Base-by-base conservation (phyloP, 148 eudicot species). In the Vaccinium darrowii region DNA sequence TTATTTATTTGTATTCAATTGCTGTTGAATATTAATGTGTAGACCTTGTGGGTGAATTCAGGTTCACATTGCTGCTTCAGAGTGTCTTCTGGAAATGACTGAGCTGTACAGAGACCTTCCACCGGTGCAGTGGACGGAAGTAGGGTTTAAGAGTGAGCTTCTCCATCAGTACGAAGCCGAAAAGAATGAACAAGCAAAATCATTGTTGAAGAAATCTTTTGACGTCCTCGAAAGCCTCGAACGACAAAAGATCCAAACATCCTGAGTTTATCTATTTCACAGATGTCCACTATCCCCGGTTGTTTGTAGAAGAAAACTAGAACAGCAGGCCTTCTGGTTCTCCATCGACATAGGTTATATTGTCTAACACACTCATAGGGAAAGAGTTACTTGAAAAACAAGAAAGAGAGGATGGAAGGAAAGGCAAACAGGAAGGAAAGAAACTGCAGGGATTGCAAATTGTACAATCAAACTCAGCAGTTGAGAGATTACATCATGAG, bases 31-130 rank as follows among this genome's bases (percentile, higher is more conserved):
- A 78, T 78, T 11, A 51, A 78, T 36, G 12, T 53, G 11, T 27
- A 78, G 49, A 27, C 25, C 52, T 27, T 82, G 30, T 71, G 18
- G 36, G 13, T 49, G 75, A 74, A 76, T 82, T 71, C 84, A 91
- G 98, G 98, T 96, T 52, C 98, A 96, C 86, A 81, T 93, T 60
- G 92, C 91, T 33, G 96, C 96, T 62, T 88, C 95, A 49, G 98
- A 96, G 86, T 93, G 96, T 88, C 91, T 96, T 81, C 88, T 92
- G 84, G 92, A 90, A 90, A 76, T 96, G 75, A 81, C 91, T 1
- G 91, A 90, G 52, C 85, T 91, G 53, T 86, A 84, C 84, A 87
- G 78, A 82, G 83, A 86, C 47, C 79, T 82, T 82, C 90, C 89
- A 63, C 88, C 88, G 10, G 83, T 58, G 75, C 90, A 91, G 18